These are phyloP conservation scores for Gynochthodes officinalis DNA, from an alignment of 257 asterid genomes.

Conservation along the genomic window DNA sequence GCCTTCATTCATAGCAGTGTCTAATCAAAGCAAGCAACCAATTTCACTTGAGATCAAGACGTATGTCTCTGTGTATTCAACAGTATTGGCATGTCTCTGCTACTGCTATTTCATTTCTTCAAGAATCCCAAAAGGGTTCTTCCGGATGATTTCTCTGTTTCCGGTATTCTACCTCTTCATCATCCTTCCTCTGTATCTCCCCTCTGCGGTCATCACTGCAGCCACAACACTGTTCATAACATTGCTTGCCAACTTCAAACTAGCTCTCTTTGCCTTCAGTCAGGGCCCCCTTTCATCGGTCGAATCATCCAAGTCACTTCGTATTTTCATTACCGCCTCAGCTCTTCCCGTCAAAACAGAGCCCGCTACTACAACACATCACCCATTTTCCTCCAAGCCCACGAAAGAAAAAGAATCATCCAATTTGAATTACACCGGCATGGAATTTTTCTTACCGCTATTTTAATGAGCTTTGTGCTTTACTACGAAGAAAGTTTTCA, in stretches of 20 bases:
- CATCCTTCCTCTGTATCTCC: constrained; percentile 32
- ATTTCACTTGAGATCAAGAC: too few relatives aligned
- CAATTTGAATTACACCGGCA: constrained; percentile 20
- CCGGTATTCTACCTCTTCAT: constrained; percentile 46
- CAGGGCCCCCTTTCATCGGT: constrained; percentile 41
- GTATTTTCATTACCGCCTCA: constrained; percentile 37
- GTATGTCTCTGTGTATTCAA: constrained; percentile 16
- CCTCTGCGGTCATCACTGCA: constrained; percentile 38
- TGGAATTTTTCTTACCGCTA: constrained; percentile 26
- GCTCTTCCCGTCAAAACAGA: constrained; percentile 43
- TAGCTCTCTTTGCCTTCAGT: constrained; percentile 52
- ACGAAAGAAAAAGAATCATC: constrained; percentile 33
- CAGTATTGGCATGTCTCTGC: constrained; percentile 31
- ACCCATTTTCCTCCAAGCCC: not conserved
- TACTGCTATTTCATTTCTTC: constrained; percentile 36
- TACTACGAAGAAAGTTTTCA: constrained; percentile 11
- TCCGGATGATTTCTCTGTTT: constrained; percentile 43
- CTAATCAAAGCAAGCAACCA: too few relatives aligned
- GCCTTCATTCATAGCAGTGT: too few relatives aligned
- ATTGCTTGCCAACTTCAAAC: constrained; percentile 56
- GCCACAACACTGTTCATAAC: constrained; percentile 43
- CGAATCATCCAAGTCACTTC: constrained; percentile 31
- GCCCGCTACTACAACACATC: not conserved
- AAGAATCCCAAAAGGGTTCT: constrained; percentile 36
- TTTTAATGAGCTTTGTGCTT: constrained; percentile 12